These are phyloP conservation scores for Beauveria scarabaeidicola DNA, from an alignment of 2,329 filamentous ascomycete species.

Conservation along the genomic window DNA sequence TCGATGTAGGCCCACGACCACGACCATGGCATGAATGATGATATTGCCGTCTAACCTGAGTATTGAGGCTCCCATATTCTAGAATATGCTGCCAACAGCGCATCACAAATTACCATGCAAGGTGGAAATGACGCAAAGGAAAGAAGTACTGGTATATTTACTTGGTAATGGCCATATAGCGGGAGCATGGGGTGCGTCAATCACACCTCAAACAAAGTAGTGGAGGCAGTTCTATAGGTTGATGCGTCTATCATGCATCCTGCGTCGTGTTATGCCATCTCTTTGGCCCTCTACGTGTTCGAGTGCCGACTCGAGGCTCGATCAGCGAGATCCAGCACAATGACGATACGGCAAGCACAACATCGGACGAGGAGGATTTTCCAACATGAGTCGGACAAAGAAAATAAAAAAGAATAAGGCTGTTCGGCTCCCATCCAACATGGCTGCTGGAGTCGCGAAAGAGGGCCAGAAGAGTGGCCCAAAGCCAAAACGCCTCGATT, in stretches of 20 bases:
- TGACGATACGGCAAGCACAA: not conserved
- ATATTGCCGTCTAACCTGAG: not conserved
- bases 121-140: not conserved
- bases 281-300: no score
- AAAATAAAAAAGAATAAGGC: not conserved
- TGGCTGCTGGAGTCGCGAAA: not conserved
- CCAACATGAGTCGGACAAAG: not conserved
- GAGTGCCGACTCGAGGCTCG: no score
- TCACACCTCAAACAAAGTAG: no score
- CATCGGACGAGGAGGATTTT: not conserved
- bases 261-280: not conserved
- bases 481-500: slow-evolving; percentile 2
- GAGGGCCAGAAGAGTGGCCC: not conserved
- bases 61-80: not conserved
- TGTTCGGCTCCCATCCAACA: not conserved
- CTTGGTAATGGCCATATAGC: not conserved
- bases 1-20: no score
- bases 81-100: not conserved
- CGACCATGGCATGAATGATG: no score
- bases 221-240: no score
- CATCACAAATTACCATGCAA: not conserved
- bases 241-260: not conserved
- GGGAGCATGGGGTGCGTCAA: not conserved
- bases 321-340: not conserved
- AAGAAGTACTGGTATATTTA: no score